Evolutionary conservation across 495 filamentous ascomycete species (phyloP).

Genomic region (Massariosphaeria phaeospora): DNA sequence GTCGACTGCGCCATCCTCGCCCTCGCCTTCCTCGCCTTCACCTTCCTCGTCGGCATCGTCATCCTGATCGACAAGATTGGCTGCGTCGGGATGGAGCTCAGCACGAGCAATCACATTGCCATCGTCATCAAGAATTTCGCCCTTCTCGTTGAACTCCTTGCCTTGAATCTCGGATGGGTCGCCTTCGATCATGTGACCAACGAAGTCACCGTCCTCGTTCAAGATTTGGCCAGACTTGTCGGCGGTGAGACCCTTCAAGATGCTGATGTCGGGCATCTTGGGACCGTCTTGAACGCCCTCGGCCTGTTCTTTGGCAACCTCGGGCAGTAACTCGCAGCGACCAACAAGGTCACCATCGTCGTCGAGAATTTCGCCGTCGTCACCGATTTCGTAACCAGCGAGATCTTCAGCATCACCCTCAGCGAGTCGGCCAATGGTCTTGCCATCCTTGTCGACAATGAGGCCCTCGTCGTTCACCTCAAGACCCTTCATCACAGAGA

Average conservation of each 20-base stretch:
- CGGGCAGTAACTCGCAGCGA: constrained; percentile 50
- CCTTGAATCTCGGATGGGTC: constrained; percentile 40
- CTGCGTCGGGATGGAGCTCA: constrained; percentile 40
- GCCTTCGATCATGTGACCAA: constrained; percentile 41
- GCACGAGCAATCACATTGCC: constrained; percentile 44
- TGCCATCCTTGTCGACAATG: constrained; percentile 53
- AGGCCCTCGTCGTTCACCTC: constrained; percentile 55
- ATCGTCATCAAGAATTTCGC: constrained; percentile 44
- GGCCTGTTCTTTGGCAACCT: constrained; percentile 38
- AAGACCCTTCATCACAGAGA: constrained; percentile 53
- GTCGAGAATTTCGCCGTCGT: constrained; percentile 60
- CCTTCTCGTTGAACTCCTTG: constrained; percentile 41
- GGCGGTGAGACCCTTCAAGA: constrained; percentile 39
- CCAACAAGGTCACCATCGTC: constrained; percentile 61
- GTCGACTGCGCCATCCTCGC: constrained; percentile 23
- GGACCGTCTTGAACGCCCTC: constrained; percentile 32
- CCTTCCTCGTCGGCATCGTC: constrained; percentile 36
- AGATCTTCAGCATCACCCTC: constrained; percentile 60
- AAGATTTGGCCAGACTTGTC: constrained; percentile 41
- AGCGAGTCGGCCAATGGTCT: constrained; percentile 52
- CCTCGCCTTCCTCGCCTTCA: constrained; percentile 34
- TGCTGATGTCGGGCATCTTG: constrained; percentile 39
- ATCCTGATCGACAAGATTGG: constrained; percentile 40
- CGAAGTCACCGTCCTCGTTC: constrained; percentile 43
- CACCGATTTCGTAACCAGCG: constrained; percentile 54